phyloP scores from a whole-genome alignment of 805 yeast genomes.

The Sungouiella blattae region DNA sequence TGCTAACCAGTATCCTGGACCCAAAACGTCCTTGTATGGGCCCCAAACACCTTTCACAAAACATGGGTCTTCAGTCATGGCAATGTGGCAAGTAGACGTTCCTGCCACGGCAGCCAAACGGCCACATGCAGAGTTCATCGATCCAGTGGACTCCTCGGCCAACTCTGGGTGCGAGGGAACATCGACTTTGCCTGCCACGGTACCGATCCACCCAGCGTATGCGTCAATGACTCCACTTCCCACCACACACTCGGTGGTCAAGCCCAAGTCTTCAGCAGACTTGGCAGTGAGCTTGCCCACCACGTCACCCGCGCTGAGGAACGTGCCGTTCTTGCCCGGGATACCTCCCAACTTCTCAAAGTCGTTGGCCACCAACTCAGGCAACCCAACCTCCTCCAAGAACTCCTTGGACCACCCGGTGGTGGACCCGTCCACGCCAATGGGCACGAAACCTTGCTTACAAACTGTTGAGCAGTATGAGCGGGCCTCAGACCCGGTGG shows the following conservation, averaged over 20 bases:
- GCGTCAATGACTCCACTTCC: constrained; percentile 98
- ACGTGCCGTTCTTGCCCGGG: constrained; percentile 66
- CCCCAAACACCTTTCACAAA: constrained; percentile 99
- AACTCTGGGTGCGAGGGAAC: constrained; percentile 50
- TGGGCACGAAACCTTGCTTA: constrained; percentile 92
- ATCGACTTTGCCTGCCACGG: constrained; percentile 88
- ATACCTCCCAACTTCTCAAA: constrained; percentile 83
- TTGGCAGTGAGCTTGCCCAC: constrained; percentile 66
- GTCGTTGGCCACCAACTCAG: constrained; percentile 73
- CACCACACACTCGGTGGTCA: constrained; percentile 74
- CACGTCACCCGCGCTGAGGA: constrained; percentile 83
- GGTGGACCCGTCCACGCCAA: constrained; percentile 80
- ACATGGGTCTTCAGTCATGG: constrained; percentile 76
- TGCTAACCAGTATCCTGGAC: constrained; percentile 90
- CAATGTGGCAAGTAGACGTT: constrained; percentile 95
- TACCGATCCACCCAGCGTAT: constrained; percentile 98
- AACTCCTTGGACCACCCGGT: constrained; percentile 92
- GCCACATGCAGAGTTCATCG: constrained; percentile 64
- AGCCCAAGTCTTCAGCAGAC: constrained; percentile 81
- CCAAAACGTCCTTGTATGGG: constrained; percentile 89
- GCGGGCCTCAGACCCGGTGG: constrained; percentile 84
- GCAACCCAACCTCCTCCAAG: constrained; percentile 61
- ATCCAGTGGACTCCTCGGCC: constrained; percentile 39
- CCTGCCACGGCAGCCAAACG: constrained; percentile 98
- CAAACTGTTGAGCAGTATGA: constrained; percentile 89